phyloP scores from a whole-genome alignment of 768 basidiomycete species.

The Lentinula sp. region DNA sequence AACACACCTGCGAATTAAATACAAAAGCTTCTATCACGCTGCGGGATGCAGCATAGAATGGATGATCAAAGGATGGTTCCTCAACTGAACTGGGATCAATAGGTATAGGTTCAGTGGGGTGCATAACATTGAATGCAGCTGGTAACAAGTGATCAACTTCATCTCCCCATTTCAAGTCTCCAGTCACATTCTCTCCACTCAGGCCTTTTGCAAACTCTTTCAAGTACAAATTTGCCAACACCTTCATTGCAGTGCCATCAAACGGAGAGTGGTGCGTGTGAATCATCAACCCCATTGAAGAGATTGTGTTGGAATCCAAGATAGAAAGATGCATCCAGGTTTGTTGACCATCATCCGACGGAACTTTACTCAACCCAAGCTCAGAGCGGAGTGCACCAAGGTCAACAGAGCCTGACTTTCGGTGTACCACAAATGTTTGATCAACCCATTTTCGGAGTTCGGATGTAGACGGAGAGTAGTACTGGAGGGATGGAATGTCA shows the following conservation, averaged over 20 bases:
- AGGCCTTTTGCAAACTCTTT: conserved; percentile 5
- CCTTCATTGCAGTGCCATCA: conserved; percentile 18
- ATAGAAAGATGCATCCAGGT: conserved; percentile 17
- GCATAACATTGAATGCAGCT: conserved; percentile 9
- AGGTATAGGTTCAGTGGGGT: conserved; percentile 10
- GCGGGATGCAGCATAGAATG: conserved; percentile 9
- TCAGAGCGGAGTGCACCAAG: conserved; percentile 14
- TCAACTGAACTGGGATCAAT: conserved; percentile 10
- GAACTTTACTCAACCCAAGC: conserved; percentile 9
- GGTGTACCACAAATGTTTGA: conserved; percentile 12
- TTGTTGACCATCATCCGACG: conserved; percentile 13
- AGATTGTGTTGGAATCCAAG: not conserved
- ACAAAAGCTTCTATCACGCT: conserved; percentile 10
- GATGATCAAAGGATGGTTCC: conserved; percentile 9
- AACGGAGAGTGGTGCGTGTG: conserved; percentile 17
- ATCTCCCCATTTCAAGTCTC: conserved; percentile 11
- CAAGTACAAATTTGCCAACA: conserved; percentile 13
- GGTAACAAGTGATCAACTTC: conserved; percentile 17
- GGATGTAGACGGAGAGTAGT: conserved; percentile 5
- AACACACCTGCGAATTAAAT: not conserved
- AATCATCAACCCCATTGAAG: conserved; percentile 15
- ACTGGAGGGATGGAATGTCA: conserved; percentile 7
- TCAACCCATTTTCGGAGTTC: conserved; percentile 16
- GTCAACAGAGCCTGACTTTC: conserved; percentile 5
- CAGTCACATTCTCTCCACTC: not conserved